These are phyloP conservation scores for Exutisphaerella laricina DNA, from an alignment of 2,329 filamentous ascomycete genomes.

Conservation along the genomic window DNA sequence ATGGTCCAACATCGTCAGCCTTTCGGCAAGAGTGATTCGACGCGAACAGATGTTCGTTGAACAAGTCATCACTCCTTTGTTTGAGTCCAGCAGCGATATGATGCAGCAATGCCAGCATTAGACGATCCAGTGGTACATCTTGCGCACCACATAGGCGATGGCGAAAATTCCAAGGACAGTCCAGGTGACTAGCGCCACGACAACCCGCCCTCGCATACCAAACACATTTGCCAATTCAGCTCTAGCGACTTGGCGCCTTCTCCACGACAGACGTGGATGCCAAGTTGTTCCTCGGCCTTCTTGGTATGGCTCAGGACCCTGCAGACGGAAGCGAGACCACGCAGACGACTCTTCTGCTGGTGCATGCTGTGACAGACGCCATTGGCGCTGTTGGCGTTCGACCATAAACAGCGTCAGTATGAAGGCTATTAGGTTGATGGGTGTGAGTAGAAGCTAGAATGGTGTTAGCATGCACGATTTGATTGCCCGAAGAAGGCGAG, in stretches of 20 bases:
- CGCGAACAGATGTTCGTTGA: too few species aligned
- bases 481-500: slow-evolving; percentile 6
- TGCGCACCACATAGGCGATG: slow-evolving; percentile 18
- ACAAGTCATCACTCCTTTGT: too few species aligned
- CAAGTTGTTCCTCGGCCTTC: slow-evolving; percentile 33
- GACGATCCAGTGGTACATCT: slow-evolving; percentile 20
- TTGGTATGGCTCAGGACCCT: slow-evolving; percentile 43
- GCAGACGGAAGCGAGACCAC: slow-evolving; percentile 33
- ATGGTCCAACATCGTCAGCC: too few species aligned
- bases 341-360: slow-evolving; percentile 31
- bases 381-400: slow-evolving; percentile 52
- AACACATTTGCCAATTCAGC: slow-evolving; percentile 61
- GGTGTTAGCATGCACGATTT: slow-evolving; percentile 4
- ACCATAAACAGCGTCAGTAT: slow-evolving; percentile 60
- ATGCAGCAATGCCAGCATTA: neutral
- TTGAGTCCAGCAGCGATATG: too few species aligned
- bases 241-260: slow-evolving; percentile 52
- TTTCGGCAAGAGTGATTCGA: too few species aligned
- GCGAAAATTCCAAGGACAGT: slow-evolving; percentile 22
- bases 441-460: slow-evolving; percentile 49
- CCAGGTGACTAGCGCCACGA: slow-evolving; percentile 45
- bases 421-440: slow-evolving; percentile 59
- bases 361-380: slow-evolving; percentile 38
- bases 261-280: slow-evolving; percentile 24
- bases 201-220: slow-evolving; percentile 51